Base-by-base conservation (phyloP, 2,329 filamentous ascomycete species). In the Colletotrichum sansevieriae region DNA sequence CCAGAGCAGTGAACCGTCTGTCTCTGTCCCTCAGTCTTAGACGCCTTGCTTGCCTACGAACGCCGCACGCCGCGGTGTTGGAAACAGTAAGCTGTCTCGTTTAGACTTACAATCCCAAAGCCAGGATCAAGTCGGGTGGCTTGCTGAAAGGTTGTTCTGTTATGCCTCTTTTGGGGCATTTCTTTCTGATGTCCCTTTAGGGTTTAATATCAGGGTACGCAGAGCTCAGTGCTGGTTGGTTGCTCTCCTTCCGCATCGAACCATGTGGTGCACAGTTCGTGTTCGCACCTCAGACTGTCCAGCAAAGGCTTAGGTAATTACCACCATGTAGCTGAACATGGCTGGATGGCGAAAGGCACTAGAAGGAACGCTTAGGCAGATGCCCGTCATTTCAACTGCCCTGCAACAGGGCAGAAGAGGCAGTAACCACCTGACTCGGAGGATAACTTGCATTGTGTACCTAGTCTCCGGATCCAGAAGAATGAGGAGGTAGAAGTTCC, bases 351-450 rank as follows among this genome's bases (percentile, higher is more conserved):
- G 18, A 18, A 18, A 18, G 18, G 25, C 25, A 18, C 18, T 18
- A 18, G 18, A 18, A 18, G 18, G 18, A 18, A 18, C 18, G 29
- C 49, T 54, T 47, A 25, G 25, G 25, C 41, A 22, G n/a, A 58
- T 58, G 22, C 44, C 22, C 54, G 39, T 59, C 44, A 52, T 58
- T 20, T 52, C 46, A 2, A 25, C 22, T 52, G 37, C 37, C 37
- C 43, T 46, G 5, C 10, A 55, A 33, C 51, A 56, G n/a, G 29
- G 29, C 29, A 33, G 37, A 52, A 35, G 41, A 37, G 55, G 18
- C 37, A 54, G 46, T 20, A 56, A n/a, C 15, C 35, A 46, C 35
- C 35, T n/a, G 25, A 29, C n/a, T 35, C 20, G 63, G 55, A 6
- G 15, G 29, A 51, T 44, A 33, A 37, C 58, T 37, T 47, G 58